A percentile compares a stretch with the other conserved stretches of the same genome.
Conservation (phyloP, 2,329 filamentous ascomycete species). For the Neonectria faginata region DNA sequence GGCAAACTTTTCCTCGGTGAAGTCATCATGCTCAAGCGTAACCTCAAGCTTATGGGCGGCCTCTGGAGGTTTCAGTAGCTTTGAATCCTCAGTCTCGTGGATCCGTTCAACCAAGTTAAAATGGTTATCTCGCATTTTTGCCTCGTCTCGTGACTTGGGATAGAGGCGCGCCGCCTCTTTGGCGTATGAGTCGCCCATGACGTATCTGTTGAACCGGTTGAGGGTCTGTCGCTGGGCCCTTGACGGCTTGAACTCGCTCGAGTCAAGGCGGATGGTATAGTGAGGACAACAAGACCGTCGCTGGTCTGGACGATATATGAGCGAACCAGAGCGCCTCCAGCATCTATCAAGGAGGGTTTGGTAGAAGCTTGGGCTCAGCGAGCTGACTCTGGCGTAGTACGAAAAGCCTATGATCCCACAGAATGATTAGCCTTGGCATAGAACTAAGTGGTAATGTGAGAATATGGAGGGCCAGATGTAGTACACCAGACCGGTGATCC, state of each 20-base stretch:
- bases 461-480: constrained; percentile 6
- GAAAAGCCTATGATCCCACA: constrained; percentile 69
- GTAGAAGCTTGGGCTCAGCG: constrained; percentile 74
- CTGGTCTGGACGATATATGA: constrained; percentile 84
- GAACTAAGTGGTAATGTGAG: constrained; percentile 14
- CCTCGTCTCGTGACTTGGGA: constrained; percentile 75
- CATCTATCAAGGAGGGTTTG: constrained; percentile 78
- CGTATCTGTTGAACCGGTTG: constrained; percentile 79
- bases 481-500: constrained; percentile 3
- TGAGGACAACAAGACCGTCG: constrained; percentile 89
- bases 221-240: constrained; percentile 80
- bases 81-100: constrained; percentile 73
- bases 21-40: constrained; percentile 76
- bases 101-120: constrained; percentile 76
- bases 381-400: constrained; percentile 75
- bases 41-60: constrained; percentile 77
- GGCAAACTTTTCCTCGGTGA: constrained; percentile 79
- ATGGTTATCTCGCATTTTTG: constrained; percentile 71
- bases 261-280: constrained; percentile 83
- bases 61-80: constrained; percentile 67
- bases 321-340: constrained; percentile 78
- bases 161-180: constrained; percentile 72
- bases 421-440: constrained; percentile 38
- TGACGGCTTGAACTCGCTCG: constrained; percentile 71
- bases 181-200: constrained; percentile 76